Evolutionary conservation across 2,329 filamentous ascomycete species (phyloP), one percentile per base, ranked within the genome.

Genomic region (Cytospora piceicola): DNA sequence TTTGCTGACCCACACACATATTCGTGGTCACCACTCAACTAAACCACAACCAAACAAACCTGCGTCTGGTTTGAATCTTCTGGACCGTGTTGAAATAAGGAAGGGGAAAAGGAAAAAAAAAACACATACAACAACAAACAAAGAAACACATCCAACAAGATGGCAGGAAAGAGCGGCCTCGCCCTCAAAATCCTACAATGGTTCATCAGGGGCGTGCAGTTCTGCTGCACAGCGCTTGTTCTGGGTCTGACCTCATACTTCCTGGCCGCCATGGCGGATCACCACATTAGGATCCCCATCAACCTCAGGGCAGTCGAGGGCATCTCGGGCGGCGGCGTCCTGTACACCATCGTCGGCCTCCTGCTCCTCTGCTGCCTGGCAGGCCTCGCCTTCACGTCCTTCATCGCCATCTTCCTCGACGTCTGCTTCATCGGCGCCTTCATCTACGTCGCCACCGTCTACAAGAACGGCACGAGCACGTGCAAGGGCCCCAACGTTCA

Each of bases 161-260:
- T 90, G 88, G 85, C 82, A 69, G 76, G 80, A 66, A 81, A 81
- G 68, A 77, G 80, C 54, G 86, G 88, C 69, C 76, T 88, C 68
- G 82, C 86, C 71, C 86, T 96, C 72, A 92, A 92, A 73, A 78
- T 85, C 67, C 66, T 85, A 56, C 90, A 92, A 73, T 90, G 90
- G 75, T 83, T 89, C 75, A 80, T 96, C 73, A 91, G 94, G 71
- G 79, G 84, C 70, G 78, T 97, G 64, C 87, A 92, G 73, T 90
- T 96, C 77, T 82, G 86, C 74, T 91, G 88, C 76, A 83, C 90
- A 11, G 87, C 84, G 66, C 83, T 96, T 70, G 85, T 94, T 68
- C 85, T 97, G 68, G 90, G 85, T 70, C 85, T 95, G 73, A 94
- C 90, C 82, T 89, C 88, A 58, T 97, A 96, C 83, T 96, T 93